Conservation (phyloP, 1,284 basidiomycete species). For the Pseudozyma sp. region DNA sequence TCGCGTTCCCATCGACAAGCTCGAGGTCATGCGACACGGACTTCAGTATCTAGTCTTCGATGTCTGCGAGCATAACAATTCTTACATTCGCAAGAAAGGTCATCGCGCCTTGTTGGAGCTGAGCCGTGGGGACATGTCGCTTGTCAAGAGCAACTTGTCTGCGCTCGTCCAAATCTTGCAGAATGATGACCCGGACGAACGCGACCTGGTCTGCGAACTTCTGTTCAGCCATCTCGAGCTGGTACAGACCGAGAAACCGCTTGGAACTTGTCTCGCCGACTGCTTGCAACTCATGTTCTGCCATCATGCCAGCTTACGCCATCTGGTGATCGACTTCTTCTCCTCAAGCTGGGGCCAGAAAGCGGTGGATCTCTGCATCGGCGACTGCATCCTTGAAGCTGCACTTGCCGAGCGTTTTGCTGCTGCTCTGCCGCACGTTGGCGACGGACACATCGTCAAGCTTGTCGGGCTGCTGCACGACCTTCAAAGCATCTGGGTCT, state of each 20-base stretch:
- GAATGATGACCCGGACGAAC: constrained; percentile 14
- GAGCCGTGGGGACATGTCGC: constrained; percentile 12
- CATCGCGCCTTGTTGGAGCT: constrained; percentile 12
- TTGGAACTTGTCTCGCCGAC: not conserved
- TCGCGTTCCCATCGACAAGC: not conserved
- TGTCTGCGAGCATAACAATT: constrained; percentile 14
- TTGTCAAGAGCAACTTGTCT: constrained; percentile 18
- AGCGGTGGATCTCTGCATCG: constrained; percentile 3
- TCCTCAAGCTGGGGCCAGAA: not conserved
- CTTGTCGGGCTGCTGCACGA: constrained; percentile 7
- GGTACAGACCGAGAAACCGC: not conserved
- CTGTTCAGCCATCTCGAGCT: constrained; percentile 13
- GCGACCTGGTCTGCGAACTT: not conserved
- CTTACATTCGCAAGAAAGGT: constrained; percentile 6
- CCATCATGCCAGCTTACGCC: not conserved
- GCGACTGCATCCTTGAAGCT: constrained; percentile 3
- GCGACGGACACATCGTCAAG: constrained; percentile 1
- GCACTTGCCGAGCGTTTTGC: constrained; percentile 19
- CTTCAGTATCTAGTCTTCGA: constrained; percentile 20
- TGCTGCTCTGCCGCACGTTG: constrained; percentile 8
- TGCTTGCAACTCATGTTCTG: constrained; percentile 19
- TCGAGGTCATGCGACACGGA: constrained; percentile 1
- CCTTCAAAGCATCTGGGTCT: constrained; percentile 28
- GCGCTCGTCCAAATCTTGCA: constrained; percentile 22
- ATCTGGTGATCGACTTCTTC: constrained; percentile 15